Percentiles rank a stretch among this genome's conserved stretches.
phyloP scores from a whole-genome alignment of 148 eudicot species.

The Diospyros lotus region DNA sequence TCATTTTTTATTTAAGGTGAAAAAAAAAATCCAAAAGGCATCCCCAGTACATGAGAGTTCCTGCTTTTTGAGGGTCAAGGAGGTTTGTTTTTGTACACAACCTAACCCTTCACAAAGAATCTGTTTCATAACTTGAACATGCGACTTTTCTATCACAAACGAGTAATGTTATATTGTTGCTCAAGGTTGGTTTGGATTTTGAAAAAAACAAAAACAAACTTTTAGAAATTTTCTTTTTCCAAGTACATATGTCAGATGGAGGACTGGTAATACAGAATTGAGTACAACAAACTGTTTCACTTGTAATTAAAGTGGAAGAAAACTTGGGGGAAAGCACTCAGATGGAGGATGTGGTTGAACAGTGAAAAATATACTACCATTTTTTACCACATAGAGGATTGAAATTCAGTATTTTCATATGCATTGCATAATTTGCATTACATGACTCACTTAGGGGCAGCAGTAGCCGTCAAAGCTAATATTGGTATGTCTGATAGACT shows the following conservation, averaged over 20 bases:
- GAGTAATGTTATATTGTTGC: too few relatives aligned
- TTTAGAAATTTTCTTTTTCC: neutral
- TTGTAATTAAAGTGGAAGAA: neutral
- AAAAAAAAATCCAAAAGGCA: too few relatives aligned
- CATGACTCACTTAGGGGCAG: conserved; percentile 86
- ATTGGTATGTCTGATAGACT: conserved; percentile 68
- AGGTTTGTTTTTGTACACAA: too few relatives aligned
- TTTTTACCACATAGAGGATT: neutral
- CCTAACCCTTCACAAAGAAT: too few relatives aligned
- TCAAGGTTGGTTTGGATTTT: neutral
- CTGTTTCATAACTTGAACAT: too few relatives aligned
- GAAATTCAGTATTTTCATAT: neutral
- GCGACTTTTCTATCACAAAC: too few relatives aligned
- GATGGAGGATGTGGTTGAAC: neutral
- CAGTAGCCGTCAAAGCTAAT: conserved; percentile 95
- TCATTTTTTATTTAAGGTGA: too few relatives aligned
- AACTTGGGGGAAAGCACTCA: neutral
- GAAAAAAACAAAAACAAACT: neutral
- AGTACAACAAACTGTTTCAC: neutral
- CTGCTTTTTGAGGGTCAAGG: too few relatives aligned
- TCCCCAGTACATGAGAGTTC: too few relatives aligned
- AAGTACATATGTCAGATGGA: neutral
- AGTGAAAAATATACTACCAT: neutral
- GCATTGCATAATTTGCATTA: neutral
- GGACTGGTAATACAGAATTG: neutral